Conservation (phyloP, 1,139 yeast genomes). For the Pneumocystis murina region DNA sequence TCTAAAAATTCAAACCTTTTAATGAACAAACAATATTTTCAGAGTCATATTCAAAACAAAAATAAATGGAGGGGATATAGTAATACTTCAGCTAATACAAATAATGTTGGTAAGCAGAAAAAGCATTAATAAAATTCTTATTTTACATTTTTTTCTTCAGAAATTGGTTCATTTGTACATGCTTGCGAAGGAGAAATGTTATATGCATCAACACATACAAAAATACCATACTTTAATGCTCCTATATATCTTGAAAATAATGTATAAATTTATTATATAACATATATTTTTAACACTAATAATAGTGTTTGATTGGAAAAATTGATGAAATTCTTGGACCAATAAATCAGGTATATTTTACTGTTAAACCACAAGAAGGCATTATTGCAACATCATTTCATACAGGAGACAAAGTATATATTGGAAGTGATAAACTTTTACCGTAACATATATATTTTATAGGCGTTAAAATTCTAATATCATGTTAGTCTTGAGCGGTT, state of each 20-base stretch:
- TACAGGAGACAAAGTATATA: constrained; percentile 88
- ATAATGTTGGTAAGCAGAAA: background rate
- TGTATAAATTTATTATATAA: constrained; percentile 2
- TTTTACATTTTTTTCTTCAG: constrained; percentile 29
- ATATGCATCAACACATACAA: constrained; percentile 84
- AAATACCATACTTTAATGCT: constrained; percentile 96
- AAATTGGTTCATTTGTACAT: constrained; percentile 86
- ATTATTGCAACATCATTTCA: constrained; percentile 86
- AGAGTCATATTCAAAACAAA: background rate
- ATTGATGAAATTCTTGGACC: constrained; percentile 98
- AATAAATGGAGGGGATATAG: background rate
- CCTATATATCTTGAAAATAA: constrained; percentile 88
- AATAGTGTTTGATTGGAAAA: constrained; percentile 73
- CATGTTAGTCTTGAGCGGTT: background rate
- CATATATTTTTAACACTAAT: background rate
- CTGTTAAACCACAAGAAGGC: constrained; percentile 91
- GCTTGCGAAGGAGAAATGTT: constrained; percentile 96
- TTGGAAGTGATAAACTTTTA: constrained; percentile 85
- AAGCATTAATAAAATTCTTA: background rate
- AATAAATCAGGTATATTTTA: constrained; percentile 88
- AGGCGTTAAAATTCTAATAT: background rate
- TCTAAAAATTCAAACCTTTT: background rate
- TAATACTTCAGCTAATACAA: background rate
- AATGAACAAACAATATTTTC: background rate
- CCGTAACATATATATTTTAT: constrained; percentile 46